Evolutionary conservation across 805 yeast genomes (phyloP).

Genomic region (Candida khao-thaluensis): DNA sequence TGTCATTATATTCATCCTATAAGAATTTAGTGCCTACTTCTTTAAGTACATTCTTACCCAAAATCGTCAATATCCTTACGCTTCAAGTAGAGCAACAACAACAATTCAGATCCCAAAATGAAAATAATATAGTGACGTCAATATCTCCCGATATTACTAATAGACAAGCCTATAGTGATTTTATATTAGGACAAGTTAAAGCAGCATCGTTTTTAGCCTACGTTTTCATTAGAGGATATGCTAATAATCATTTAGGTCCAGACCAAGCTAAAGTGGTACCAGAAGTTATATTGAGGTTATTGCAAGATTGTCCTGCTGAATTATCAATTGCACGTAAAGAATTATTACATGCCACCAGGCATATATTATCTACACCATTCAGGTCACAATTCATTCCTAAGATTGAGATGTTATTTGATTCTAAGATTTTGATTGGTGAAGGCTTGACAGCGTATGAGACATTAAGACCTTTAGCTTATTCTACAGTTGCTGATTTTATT

Average conservation of each 20-base stretch:
- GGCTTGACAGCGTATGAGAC: slow-evolving; percentile 91
- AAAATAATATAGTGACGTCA: slow-evolving; percentile 56
- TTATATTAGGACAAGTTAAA: slow-evolving; percentile 89
- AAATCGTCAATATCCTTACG: slow-evolving; percentile 68
- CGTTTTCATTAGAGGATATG: slow-evolving; percentile 80
- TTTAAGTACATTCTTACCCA: slow-evolving; percentile 75
- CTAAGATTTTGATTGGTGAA: slow-evolving; percentile 82
- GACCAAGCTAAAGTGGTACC: slow-evolving; percentile 64
- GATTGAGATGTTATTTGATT: slow-evolving; percentile 81
- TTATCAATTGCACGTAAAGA: slow-evolving; percentile 90
- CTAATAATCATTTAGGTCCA: slow-evolving; percentile 54
- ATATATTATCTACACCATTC: slow-evolving; percentile 88
- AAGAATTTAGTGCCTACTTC: slow-evolving; percentile 70
- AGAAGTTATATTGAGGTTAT: slow-evolving; percentile 75
- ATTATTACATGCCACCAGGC: slow-evolving; percentile 88
- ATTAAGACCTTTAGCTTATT: slow-evolving; percentile 87
- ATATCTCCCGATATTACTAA: slow-evolving; percentile 75
- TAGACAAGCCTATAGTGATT: slow-evolving; percentile 80
- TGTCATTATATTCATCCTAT: slow-evolving; percentile 84
- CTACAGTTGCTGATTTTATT: slow-evolving; percentile 92
- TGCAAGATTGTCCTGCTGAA: slow-evolving; percentile 96
- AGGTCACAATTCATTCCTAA: slow-evolving; percentile 80
- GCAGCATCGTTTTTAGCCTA: slow-evolving; percentile 95
- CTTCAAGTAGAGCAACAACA: slow-evolving; percentile 80
- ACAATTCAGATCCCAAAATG: slow-evolving; percentile 33